Evolutionary conservation across 495 filamentous ascomycete genomes (phyloP), one percentile per base, ranked within the genome.

Genomic region (Penicillium pulvis): DNA sequence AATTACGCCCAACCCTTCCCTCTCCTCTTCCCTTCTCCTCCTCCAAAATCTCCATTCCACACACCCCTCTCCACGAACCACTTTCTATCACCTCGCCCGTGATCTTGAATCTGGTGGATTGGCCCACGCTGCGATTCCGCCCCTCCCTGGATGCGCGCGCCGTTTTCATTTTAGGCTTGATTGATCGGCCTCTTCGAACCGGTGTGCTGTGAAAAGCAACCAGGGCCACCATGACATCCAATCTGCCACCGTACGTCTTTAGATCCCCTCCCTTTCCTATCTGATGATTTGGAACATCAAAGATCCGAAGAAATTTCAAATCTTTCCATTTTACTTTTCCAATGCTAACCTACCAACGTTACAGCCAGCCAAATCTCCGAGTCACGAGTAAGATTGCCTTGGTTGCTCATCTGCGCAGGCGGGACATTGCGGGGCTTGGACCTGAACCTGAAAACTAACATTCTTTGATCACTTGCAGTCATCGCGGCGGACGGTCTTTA

Each of bases 401-500:
- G 26, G 28, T 57, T 58, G 57, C 42, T 59, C 28, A 52, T 45
- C 63, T 47, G 41, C 59, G 47, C 46, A 20, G 39, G 44, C 56
- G 61, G 51, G 58, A 64, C 46, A 45, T 51, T 63, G 68, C 63
- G 68, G 63, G 63, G 62, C 62, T 60, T 53, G 53, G 42, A 14
- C 43, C 61, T 35, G 48, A 59, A 43, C 55, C 33, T 16, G 42
- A 50, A 59, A 44, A 65, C 65, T 70, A 51, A 71, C 60, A 14
- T 39, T 23, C 16, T 17, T 42, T 67, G 30, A 65, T 48, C 51
- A 36, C 17, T 12, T 47, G 63, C 61, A 96, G 94, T 99, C 75
- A 96, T 99, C 80, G 94, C 94, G 63, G 94, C 94, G 59, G 94
- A 99, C 81, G 92, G 95, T 47, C 83, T 99, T 60, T 97, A 97